Base-by-base conservation (phyloP, 768 basidiomycete species). In the Termitomyces sp. region DNA sequence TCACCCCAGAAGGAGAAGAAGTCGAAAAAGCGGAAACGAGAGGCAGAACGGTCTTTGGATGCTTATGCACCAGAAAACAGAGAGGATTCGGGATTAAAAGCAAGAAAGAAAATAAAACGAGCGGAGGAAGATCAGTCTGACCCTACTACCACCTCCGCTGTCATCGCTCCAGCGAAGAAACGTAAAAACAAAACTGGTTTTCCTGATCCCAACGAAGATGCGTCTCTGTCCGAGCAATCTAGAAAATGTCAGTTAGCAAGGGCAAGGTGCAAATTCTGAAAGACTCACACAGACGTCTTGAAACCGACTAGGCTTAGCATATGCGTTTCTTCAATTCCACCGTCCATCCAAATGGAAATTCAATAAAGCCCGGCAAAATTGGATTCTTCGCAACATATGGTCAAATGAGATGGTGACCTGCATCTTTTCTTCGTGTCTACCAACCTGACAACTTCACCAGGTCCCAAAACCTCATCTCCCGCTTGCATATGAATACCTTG, bases 341-440 rank as follows among this genome's bases (percentile, higher is more conserved):
- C 70, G 71, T 41, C 77, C 75, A 19, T 63, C 70, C 5, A 70
- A 68, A 52, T 89, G 87, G 87, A 89, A 87, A 62, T 89, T 89
- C 65, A 84, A 84, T 59, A 89, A 89, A 64, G 85, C 85, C 7
- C 75, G 78, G 44, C 87, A 89, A 63, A 89, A 88, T 62, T 89
- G 87, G 87, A 70, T 89, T 1, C 73, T 87, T 55, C 79, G 85
- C 11, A 83, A 89, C 60, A 58, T 84, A 10, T 89, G 82, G 81
- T 81, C 79, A 2, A 72, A 72, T 12, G 67, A 74, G 58, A 62
- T 69, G 58, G 79, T 79, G 59, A 71, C 76, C 63, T 47, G 66
- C 50, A 38, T 35, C 33, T 45, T 38, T 12, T 19, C 43, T 37
- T 48, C 46, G 7, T 49, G 30, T 59, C 40, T 14, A 37, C 55